Conservation (phyloP, 2,329 filamentous ascomycete genomes). For the Byssothecium circinans region DNA sequence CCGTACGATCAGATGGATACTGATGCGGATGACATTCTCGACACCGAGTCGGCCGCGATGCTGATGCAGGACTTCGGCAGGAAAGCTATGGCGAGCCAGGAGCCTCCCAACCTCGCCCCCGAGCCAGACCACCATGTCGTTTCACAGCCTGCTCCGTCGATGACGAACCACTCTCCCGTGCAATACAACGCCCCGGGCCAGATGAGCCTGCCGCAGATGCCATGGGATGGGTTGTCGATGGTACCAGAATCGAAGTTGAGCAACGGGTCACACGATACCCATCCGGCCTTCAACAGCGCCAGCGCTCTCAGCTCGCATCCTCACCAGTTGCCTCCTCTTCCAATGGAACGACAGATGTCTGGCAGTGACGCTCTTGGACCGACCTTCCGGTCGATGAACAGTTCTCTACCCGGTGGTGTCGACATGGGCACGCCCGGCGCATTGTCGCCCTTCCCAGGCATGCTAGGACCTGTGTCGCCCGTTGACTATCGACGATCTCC, state of each 20-base stretch:
- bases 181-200: slow-evolving; percentile 70
- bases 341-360: slow-evolving; percentile 63
- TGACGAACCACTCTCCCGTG: slow-evolving; percentile 74
- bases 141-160: slow-evolving; percentile 68
- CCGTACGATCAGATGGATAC: slow-evolving; percentile 91
- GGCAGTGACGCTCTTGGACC: slow-evolving; percentile 64
- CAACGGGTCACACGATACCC: slow-evolving; percentile 68
- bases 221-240: slow-evolving; percentile 87
- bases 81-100: slow-evolving; percentile 81
- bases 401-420: slow-evolving; percentile 70
- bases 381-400: slow-evolving; percentile 69
- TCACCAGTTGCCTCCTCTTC: slow-evolving; percentile 66
- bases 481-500: slow-evolving; percentile 72
- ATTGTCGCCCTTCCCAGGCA: slow-evolving; percentile 70
- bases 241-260: slow-evolving; percentile 78
- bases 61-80: slow-evolving; percentile 97
- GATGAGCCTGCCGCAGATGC: slow-evolving; percentile 80
- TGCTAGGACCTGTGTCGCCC: slow-evolving; percentile 68
- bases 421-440: slow-evolving; percentile 71
- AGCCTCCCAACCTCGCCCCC: slow-evolving; percentile 53
- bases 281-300: slow-evolving; percentile 61
- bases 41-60: slow-evolving; percentile 97
- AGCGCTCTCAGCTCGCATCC: slow-evolving; percentile 60
- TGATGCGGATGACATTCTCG: slow-evolving; percentile 86
- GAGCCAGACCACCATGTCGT: slow-evolving; percentile 67